Evolutionary conservation across 2,329 filamentous ascomycete species (phyloP).

Genomic region (Cladosporium sp.): DNA sequence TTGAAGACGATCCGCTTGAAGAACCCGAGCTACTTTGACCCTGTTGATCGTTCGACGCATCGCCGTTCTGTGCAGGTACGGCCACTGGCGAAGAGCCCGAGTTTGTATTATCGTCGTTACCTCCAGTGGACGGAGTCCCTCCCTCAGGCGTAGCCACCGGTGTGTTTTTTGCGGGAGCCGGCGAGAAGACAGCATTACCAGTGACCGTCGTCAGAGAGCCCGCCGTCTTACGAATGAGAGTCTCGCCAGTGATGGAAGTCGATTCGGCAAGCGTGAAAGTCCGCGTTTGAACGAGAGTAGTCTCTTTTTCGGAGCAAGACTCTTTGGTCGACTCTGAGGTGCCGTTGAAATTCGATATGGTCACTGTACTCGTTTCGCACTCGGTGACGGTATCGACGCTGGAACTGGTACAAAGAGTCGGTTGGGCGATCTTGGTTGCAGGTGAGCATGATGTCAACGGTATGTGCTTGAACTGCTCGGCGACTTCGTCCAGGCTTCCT

Average conservation of each 20-base stretch:
- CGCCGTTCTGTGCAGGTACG: too few relatives aligned
- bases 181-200: neutral
- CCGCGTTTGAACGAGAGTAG: too few relatives aligned
- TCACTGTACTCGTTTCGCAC: neutral
- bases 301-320: too few relatives aligned
- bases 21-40: too few relatives aligned
- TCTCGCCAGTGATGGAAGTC: neutral
- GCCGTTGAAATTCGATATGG: neutral
- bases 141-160: too few relatives aligned
- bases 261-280: too few relatives aligned
- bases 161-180: neutral
- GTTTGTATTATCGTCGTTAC: too few relatives aligned
- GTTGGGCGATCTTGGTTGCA: neutral
- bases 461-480: neutral
- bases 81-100: too few relatives aligned
- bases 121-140: too few relatives aligned
- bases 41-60: too few relatives aligned
- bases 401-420: neutral
- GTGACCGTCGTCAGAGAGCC: neutral
- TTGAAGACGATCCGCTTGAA: too few relatives aligned
- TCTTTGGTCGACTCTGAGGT: too few relatives aligned
- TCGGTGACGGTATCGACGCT: neutral
- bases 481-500: neutral
- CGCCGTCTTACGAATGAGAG: neutral
- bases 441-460: conserved; percentile 1